Base-by-base conservation (phyloP, 2,329 filamentous ascomycete species). In the Sarocladium brachiariae region DNA sequence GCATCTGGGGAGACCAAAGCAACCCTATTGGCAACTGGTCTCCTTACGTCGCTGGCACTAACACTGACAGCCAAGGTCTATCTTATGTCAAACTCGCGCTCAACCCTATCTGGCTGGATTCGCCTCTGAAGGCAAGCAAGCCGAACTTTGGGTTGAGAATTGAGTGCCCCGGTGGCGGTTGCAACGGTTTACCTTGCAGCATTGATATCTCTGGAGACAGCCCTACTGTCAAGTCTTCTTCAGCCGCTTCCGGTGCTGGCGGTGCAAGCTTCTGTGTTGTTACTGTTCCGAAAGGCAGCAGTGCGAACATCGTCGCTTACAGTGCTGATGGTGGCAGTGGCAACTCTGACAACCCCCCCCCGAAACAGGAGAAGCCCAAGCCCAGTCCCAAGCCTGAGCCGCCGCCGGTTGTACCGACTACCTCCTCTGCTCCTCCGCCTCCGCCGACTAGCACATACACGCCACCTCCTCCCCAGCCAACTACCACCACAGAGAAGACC, bases 11-110 rank as follows among this genome's bases (percentile, higher is more conserved):
- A 52, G 77, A 77, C 39, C 72, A 72, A 8, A 70, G 71, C 35
- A 73, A 82, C 55, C 75, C 84, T 1, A 66, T 81, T 57, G 87
- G 87, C 47, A 91, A 91, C 70, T 91, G 87, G 87, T 74, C 78
- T 48, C 82, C 86, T 2, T 92, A 83, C 61, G 86, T 90, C 55
- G 83, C 84, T 13, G 87, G 87, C 52, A 83, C 85, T 51, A 91
- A 91, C 67, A 83, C 81, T 14, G 81, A 83, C 57, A 58, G 61
- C 43, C 73, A 67, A 49, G 87, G 87, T 48, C 68, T 78, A 54
- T 89, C 86, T 1, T 91, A 78, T 62, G 76, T 89, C 58, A 90
- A 89, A 70, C 72, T 91, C 49, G 86, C 82, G 50, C 86, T 83
- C 76, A 91, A 91, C 66, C 87, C 87, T 21, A 85, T 88, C 54